Evolutionary conservation across 2,329 filamentous ascomycete species (phyloP), one percentile per base, ranked within the genome.

Genomic region (Verticillium albo-atrum): DNA sequence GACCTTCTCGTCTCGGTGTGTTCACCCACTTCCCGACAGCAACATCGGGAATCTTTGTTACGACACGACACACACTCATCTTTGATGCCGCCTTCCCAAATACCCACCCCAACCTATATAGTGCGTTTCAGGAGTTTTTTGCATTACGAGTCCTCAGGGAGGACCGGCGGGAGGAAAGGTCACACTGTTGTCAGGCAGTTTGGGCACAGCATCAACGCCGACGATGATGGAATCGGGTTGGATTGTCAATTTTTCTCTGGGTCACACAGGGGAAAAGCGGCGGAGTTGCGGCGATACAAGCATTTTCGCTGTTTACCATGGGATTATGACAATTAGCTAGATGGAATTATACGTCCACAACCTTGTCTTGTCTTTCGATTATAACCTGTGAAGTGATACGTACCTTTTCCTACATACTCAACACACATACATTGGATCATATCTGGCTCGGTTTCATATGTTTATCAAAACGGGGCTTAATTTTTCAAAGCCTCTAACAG

Each of bases 321-420:
- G 60, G 60, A 62, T 62, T 58, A 63, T 59, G 61, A 62, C 55
- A 57, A 60, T 60, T 56, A 12, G 56, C 56, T 47, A 55, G 4
- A 30, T 54, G 3, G 28, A 70, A 71, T 58, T 64, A 85, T 83
- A 83, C 82, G 2, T 91, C 96, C 2, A 97, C 89, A 66, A 86
- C 89, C 66, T 86, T 91, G 69, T 6, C 12, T 17, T 3, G 15
- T 17, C n/a, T n/a, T n/a, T n/a, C n/a, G n/a, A n/a, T n/a, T n/a
- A n/a, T n/a, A n/a, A n/a, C n/a, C n/a, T n/a, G n/a, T n/a, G n/a
- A n/a, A n/a, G n/a, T n/a, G n/a, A n/a, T n/a, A n/a, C n/a, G n/a
- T n/a, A n/a, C n/a, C n/a, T n/a, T n/a, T n/a, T n/a, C n/a, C n/a
- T n/a, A n/a, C n/a, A n/a, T n/a, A n/a, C n/a, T n/a, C n/a, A n/a